Evolutionary conservation across 345 rosid genomes (phyloP).

Genomic region (Citrus reticulata): DNA sequence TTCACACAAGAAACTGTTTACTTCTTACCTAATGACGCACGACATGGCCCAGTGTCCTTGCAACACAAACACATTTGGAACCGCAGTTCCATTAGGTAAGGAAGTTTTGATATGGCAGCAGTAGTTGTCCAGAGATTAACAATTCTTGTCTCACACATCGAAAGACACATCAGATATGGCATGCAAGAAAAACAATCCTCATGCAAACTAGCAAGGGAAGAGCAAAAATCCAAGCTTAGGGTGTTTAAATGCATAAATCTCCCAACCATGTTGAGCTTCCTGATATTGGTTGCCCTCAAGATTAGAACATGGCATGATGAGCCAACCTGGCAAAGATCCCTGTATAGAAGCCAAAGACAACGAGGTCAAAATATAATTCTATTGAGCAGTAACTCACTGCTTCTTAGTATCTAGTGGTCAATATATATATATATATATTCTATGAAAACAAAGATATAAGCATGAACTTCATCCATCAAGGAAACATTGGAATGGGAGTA

Average conservation of each 20-base stretch:
- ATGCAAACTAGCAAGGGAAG: constrained; percentile 44
- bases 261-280: constrained; percentile 43
- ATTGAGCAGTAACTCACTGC: background rate
- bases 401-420: background rate
- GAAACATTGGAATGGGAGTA: background rate
- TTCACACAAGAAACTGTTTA: background rate
- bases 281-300: constrained; percentile 28
- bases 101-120: constrained; percentile 41
- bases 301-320: constrained; percentile 35
- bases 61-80: constrained; percentile 56
- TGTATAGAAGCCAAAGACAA: constrained; percentile 17
- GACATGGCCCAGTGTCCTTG: constrained; percentile 41
- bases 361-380: background rate
- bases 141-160: constrained; percentile 58
- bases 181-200: constrained; percentile 51
- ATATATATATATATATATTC: background rate
- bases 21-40: constrained; percentile 26
- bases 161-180: constrained; percentile 47
- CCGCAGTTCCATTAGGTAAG: constrained; percentile 42
- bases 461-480: background rate
- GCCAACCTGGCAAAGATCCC: constrained; percentile 35
- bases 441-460: background rate
- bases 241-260: constrained; percentile 36
- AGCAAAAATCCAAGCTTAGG: constrained; percentile 47
- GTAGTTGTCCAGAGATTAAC: constrained; percentile 50